A percentile compares a stretch with the other conserved stretches of the same genome.
phyloP scores from a whole-genome alignment of 169 alveolate genomes.

The Sarcocystis neurona region DNA sequence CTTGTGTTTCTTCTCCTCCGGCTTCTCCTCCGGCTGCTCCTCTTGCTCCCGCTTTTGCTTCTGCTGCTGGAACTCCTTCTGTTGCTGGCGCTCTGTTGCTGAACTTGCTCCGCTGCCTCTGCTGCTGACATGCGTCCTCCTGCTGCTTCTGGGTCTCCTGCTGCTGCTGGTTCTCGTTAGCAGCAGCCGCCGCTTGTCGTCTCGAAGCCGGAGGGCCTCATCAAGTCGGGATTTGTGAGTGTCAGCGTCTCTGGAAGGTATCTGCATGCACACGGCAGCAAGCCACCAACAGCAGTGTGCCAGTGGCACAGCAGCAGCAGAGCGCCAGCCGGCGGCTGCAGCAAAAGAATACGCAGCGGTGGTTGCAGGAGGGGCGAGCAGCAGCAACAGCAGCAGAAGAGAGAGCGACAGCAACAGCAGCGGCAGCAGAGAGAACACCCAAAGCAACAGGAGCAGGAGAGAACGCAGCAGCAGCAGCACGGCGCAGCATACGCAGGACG shows the following conservation, averaged over 20 bases:
- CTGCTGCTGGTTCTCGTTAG: too few species aligned
- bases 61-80: too few species aligned
- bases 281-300: not conserved
- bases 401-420: not conserved
- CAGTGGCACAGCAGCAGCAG: not conserved
- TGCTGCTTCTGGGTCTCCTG: too few species aligned
- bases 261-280: constrained; percentile 27
- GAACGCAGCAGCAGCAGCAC: not conserved
- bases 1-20: too few species aligned
- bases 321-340: not conserved
- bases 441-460: not conserved
- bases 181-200: constrained; percentile 57
- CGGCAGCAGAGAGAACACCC: not conserved
- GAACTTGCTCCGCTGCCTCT: too few species aligned
- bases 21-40: too few species aligned
- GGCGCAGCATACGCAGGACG: too few species aligned
- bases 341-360: not conserved
- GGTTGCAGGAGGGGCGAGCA: too few species aligned
- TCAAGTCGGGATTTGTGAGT: constrained; percentile 43
- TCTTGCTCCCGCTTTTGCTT: too few species aligned
- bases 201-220: constrained; percentile 45
- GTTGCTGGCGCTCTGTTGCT: too few species aligned
- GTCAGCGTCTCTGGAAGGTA: constrained; percentile 58
- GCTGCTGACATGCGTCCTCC: too few species aligned
- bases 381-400: not conserved